Evolutionary conservation across 148 eudicot genomes (phyloP).

Genomic region (Rhododendron griersonianum): DNA sequence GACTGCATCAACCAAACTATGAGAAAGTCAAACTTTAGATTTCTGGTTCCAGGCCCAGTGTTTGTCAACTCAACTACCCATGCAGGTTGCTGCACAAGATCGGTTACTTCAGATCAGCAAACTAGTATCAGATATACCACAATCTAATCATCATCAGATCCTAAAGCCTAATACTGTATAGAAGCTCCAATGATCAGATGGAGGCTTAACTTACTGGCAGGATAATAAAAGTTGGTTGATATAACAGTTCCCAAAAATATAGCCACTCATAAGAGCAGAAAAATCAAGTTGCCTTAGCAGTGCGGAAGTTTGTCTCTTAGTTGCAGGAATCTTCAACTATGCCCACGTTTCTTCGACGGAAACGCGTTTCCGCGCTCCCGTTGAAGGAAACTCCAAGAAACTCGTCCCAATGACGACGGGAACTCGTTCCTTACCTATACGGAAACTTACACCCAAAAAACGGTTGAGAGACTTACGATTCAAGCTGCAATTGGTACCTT

Average conservation of each 20-base stretch:
- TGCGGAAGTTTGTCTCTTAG: neutral
- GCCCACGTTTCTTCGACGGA: too few relatives aligned
- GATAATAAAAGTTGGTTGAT: neutral
- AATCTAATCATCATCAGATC: neutral
- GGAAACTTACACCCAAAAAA: too few relatives aligned
- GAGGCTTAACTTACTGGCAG: neutral
- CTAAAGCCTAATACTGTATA: neutral
- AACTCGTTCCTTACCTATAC: too few relatives aligned
- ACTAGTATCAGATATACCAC: neutral
- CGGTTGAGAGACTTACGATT: too few relatives aligned
- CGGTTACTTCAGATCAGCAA: neutral
- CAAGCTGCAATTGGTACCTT: too few relatives aligned
- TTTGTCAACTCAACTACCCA: neutral
- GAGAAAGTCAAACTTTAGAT: neutral
- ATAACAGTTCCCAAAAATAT: neutral
- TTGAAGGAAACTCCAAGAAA: too few relatives aligned
- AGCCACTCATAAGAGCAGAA: neutral
- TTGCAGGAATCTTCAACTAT: too few relatives aligned
- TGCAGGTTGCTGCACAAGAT: neutral
- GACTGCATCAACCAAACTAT: neutral
- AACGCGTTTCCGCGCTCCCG: too few relatives aligned
- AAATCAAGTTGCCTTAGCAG: neutral
- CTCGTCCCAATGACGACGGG: too few relatives aligned
- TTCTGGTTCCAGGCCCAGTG: neutral
- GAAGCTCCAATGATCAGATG: conserved; percentile 2